Evolutionary conservation across 495 filamentous ascomycete species (phyloP), one percentile per base, ranked within the genome.

Genomic region (Neurospora pannonica): DNA sequence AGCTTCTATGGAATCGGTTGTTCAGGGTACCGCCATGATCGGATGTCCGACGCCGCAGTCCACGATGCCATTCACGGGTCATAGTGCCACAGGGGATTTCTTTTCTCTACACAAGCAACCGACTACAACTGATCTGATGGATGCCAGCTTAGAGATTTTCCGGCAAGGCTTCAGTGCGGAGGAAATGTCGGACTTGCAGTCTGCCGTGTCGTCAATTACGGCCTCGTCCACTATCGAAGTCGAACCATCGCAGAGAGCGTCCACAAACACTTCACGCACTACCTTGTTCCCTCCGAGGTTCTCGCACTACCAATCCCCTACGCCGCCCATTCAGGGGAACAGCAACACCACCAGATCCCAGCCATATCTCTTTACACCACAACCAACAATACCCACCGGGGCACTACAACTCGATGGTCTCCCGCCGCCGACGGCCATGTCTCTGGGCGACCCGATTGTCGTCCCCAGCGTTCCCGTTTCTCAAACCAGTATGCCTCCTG

Each of bases 241-340:
- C 34, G 72, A 38, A 17, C 74, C 76, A 3, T 75, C 79, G 31
- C 75, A 78, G 54, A 46, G 71, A 10, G 24, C 74, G 0, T 77
- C 80, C 10, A 75, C 77, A 28, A 81, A 81, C 72, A 80, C 80
- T 0, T 81, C 79, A 3, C 73, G 72, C n/a, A 81, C 79, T 2
- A 79, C 79, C 2, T 73, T 80, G 9, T 81, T 79, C 38, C 73
- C 40, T 34, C 42, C 73, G 5, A 43, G 69, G 3, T 31, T 81
- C 9, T 70, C 37, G 1, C 37, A 71, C 1, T 78, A 76, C 31
- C 74, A 74, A n/a, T 34, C 77, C 6, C 24, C 74, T 6, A 71
- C 71, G 4, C 10, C 75, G 0, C 71, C 75, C 6, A 34, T 40
- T 15, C 77, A 75, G 13, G 60, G 37, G 10, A 31, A 46, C 17